Conservation (phyloP, 208 protist genomes). For the Phytomonas francai region DNA sequence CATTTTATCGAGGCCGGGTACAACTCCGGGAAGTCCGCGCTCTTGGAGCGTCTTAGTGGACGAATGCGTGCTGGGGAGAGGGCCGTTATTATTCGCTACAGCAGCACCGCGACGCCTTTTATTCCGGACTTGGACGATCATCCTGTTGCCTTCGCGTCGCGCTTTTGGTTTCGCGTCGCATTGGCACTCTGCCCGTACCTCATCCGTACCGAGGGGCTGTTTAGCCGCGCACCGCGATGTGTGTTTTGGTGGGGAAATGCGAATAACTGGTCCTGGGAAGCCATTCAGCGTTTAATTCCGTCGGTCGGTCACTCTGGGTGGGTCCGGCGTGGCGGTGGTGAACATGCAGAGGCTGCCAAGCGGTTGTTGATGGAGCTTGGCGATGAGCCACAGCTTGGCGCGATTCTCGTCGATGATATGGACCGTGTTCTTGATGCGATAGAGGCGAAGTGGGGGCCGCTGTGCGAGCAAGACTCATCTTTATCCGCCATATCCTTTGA, state of each 20-base stretch:
- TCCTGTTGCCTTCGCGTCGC: conserved; percentile 60
- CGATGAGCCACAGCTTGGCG: conserved; percentile 29
- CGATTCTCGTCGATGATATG: conserved; percentile 69
- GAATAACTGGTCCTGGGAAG: conserved; percentile 73
- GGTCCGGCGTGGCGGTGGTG: conserved; percentile 2
- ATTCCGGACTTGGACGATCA: conserved; percentile 75
- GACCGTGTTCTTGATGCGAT: conserved; percentile 67
- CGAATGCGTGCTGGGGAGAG: conserved; percentile 28
- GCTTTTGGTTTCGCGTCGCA: conserved; percentile 82
- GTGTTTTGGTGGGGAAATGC: conserved; percentile 70
- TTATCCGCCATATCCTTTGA: conserved; percentile 8
- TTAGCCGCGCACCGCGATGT: conserved; percentile 55
- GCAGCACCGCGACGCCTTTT: conserved; percentile 60
- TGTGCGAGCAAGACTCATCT: conserved; percentile 10
- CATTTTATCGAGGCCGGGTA: conserved; percentile 71
- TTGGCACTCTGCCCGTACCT: conserved; percentile 63
- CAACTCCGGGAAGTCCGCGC: conserved; percentile 63
- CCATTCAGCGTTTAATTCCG: conserved; percentile 41
- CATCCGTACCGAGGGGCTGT: conserved; percentile 69
- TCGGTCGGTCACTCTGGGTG: conserved; percentile 18
- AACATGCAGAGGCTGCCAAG: too few relatives aligned
- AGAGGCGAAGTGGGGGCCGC: conserved; percentile 40
- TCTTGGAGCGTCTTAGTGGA: conserved; percentile 47
- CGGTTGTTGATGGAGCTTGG: too few relatives aligned
- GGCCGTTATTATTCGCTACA: conserved; percentile 70